Percentiles rank a stretch among this genome's conserved stretches.
Evolutionary conservation across 2,329 filamentous ascomycete species (phyloP).

Genomic region (Microcera coccophila): DNA sequence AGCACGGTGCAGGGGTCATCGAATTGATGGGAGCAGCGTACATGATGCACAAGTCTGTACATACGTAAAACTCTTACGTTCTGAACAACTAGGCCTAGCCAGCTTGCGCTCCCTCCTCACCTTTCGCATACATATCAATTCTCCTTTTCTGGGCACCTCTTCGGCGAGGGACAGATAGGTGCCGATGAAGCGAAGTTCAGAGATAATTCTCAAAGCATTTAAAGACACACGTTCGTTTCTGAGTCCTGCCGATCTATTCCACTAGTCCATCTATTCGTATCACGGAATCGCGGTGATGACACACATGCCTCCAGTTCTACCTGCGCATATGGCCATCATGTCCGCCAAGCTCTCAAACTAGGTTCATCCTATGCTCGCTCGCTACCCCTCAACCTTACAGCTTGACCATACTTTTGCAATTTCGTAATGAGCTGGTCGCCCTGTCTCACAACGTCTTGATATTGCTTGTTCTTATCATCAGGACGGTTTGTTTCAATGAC

Average conservation of each 20-base stretch:
- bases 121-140: too few relatives aligned
- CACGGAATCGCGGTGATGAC: constrained; percentile 16
- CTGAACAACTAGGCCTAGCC: too few relatives aligned
- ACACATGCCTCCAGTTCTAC: constrained; percentile 1
- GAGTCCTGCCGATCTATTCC: constrained; percentile 22
- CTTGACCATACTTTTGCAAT: constrained; percentile 97
- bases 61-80: too few relatives aligned
- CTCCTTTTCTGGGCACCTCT: too few relatives aligned
- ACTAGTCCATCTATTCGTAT: constrained; percentile 30
- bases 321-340: not conserved
- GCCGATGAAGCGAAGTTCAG: too few relatives aligned
- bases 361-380: constrained; percentile 66
- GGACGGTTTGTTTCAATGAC: constrained; percentile 97
- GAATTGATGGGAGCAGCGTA: too few relatives aligned
- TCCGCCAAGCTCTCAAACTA: constrained; percentile 1
- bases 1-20: too few relatives aligned
- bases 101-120: too few relatives aligned
- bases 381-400: constrained; percentile 88
- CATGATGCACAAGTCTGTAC: too few relatives aligned
- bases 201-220: too few relatives aligned
- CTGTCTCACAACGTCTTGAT: constrained; percentile 95
- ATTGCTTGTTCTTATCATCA: constrained; percentile 99
- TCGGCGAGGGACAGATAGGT: too few relatives aligned
- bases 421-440: constrained; percentile 98
- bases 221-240: too few relatives aligned